Evolutionary conservation across 805 yeast species (phyloP), one percentile per base, ranked within the genome.

Genomic region (Kurtzmaniella fragi): DNA sequence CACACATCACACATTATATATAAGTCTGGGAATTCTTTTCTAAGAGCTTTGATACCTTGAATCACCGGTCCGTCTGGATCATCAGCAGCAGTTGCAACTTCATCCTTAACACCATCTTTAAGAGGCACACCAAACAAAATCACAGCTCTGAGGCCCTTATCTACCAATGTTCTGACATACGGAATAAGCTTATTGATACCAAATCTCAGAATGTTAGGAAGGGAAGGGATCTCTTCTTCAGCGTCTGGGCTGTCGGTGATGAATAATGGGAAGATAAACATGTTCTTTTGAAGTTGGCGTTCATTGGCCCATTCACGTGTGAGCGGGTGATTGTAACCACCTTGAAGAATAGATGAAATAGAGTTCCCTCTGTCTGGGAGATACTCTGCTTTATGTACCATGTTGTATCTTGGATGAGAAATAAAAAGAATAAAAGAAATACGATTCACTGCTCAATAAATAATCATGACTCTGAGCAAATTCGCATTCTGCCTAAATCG

Each of bases 31-130:
- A 85, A 90, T 12, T 75, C 63, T 32, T 61, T 46, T 43, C 73
- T 73, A 40, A 93, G 71, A 2, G 76, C 70, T 54, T 80, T 82
- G 51, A 85, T 82, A 15, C 91, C 84, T 44, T 61, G 73, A 48
- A 93, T 90, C 2, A 93, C 98, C 2, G 99, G 98, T 0, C 98
- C 97, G 27, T 86, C 75, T 29, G 96, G 96, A 60, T 89, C 96
- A 60, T 93, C 98, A 2, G 99, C 99, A 34, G 88, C 77, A 2
- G 95, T 77, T 7, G 96, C 99, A 27, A 68, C 70, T 5, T 75
- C 70, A 59, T 93, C 99, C 54, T 93, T 93, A 35, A 65, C 76
- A 6, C 84, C 88, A 1, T 73, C 80, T 40, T 78, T 78, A 49
- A 86, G 58, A 13, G 95, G 91, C 6, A 93, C 96, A 32, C 99